Percentiles rank a stretch among this genome's conserved stretches.
phyloP scores from a whole-genome alignment of 148 eudicot species.

The Vaccinium corymbosum region DNA sequence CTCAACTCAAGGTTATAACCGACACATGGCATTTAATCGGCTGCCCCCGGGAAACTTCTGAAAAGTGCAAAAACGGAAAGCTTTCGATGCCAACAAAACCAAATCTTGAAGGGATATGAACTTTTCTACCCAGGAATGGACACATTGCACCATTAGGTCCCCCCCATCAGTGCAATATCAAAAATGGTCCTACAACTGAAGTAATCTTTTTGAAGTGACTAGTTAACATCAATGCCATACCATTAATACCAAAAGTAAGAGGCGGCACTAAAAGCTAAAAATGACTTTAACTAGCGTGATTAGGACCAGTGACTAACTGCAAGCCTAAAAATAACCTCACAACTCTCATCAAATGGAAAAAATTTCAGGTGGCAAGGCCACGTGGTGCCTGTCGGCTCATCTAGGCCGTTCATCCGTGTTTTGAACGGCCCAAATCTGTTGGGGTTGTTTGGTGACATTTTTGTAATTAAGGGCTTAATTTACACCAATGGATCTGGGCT shows the following conservation, averaged over 20 bases:
- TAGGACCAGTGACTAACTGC: conserved; percentile 11
- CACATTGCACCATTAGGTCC: conserved; percentile 7
- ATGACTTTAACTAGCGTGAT: conserved; percentile 2
- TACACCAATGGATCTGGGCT: too few relatives aligned
- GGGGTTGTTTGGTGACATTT: too few relatives aligned
- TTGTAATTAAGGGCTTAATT: too few relatives aligned
- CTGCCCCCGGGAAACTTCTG: neutral
- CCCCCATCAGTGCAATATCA: neutral
- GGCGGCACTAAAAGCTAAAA: conserved; percentile 25
- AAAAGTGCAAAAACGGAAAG: conserved; percentile 20
- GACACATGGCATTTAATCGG: conserved; percentile 12
- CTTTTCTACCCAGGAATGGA: conserved; percentile 3
- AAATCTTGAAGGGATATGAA: neutral
- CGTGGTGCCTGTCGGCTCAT: too few relatives aligned
- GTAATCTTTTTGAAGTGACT: neutral
- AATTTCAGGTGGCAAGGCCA: too few relatives aligned
- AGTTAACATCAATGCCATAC: neutral
- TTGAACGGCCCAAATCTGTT: too few relatives aligned
- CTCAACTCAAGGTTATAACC: neutral
- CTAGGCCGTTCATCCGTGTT: too few relatives aligned
- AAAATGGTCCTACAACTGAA: neutral
- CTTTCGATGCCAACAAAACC: conserved; percentile 18
- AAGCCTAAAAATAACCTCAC: conserved; percentile 7
- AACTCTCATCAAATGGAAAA: neutral
- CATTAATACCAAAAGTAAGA: conserved; percentile 19